Percentiles rank a stretch among this genome's conserved stretches.
Evolutionary conservation across 2,329 filamentous ascomycete species (phyloP).

Genomic region (Cladophialophora chaetospira): DNA sequence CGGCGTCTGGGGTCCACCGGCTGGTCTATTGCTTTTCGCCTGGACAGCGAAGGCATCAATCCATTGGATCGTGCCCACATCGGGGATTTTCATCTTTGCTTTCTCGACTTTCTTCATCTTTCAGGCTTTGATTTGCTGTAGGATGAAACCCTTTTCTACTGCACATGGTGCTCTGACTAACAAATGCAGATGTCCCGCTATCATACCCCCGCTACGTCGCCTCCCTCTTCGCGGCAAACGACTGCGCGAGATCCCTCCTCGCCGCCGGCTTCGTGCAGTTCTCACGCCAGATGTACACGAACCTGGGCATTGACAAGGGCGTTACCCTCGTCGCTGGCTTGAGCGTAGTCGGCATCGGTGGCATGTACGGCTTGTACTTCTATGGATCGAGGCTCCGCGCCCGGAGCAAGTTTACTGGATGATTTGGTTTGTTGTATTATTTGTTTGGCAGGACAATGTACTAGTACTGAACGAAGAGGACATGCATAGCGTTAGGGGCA

Average conservation of each 20-base stretch:
- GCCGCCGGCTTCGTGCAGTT: conserved; percentile 42
- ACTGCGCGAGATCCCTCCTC: conserved; percentile 35
- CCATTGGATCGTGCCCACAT: conserved; percentile 46
- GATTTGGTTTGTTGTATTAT: too few species aligned
- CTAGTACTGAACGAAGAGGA: too few species aligned
- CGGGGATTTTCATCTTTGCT: conserved; percentile 30
- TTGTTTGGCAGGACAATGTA: too few species aligned
- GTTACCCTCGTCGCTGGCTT: conserved; percentile 40
- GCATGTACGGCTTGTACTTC: conserved; percentile 23
- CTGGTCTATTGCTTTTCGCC: conserved; percentile 40
- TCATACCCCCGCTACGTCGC: conserved; percentile 33
- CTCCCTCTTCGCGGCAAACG: conserved; percentile 34
- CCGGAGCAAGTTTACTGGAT: conserved; percentile 26
- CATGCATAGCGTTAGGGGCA: too few species aligned
- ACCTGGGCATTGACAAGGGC: conserved; percentile 38
- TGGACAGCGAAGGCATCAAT: conserved; percentile 56
- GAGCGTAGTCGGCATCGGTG: conserved; percentile 31
- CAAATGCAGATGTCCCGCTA: conserved; percentile 23
- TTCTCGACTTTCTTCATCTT: conserved; percentile 30
- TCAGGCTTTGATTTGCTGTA: conserved; percentile 33
- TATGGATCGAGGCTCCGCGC: conserved; percentile 19
- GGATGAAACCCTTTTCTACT: not conserved
- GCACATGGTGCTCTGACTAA: not conserved
- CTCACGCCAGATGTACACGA: conserved; percentile 38
- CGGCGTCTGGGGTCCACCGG: conserved; percentile 33